Evolutionary conservation across 2,329 filamentous ascomycete species (phyloP).

Genomic region (Pseudogymnoascus sp.): DNA sequence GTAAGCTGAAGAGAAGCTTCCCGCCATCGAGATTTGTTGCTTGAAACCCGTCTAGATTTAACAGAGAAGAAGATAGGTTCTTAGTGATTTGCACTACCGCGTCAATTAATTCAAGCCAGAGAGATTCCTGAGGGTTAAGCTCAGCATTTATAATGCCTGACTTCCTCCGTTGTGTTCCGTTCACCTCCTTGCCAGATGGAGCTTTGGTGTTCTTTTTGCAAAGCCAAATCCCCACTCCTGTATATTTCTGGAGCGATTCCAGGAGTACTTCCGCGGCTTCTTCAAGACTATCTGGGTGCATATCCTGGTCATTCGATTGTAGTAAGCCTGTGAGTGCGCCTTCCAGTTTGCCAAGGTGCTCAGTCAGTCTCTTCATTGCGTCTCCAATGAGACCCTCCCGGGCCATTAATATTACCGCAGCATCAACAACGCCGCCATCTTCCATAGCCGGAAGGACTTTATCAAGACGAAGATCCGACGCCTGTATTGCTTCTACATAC

Average conservation of each 20-base stretch:
- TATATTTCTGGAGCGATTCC: conserved; percentile 76
- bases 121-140: conserved; percentile 44
- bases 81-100: conserved; percentile 55
- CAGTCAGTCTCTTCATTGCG: conserved; percentile 78
- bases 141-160: conserved; percentile 34
- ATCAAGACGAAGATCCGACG: conserved; percentile 70
- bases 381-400: conserved; percentile 74
- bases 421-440: conserved; percentile 81
- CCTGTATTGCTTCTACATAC: conserved; percentile 69
- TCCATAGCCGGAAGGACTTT: conserved; percentile 81
- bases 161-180: conserved; percentile 30
- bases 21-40: conserved; percentile 40
- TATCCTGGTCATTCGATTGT: conserved; percentile 46
- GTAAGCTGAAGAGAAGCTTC: conserved; percentile 58
- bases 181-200: conserved; percentile 17
- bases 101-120: conserved; percentile 56
- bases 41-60: conserved; percentile 24
- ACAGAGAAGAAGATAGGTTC: conserved; percentile 49
- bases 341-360: conserved; percentile 71
- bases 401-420: conserved; percentile 82
- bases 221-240: conserved; percentile 88
- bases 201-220: conserved; percentile 77
- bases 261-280: conserved; percentile 67
- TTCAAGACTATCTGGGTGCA: conserved; percentile 45
- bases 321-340: conserved; percentile 69